These are phyloP conservation scores for Phaeosphaeriaceae sp. DNA, from an alignment of 2,329 filamentous ascomycete species.

Conservation along the genomic window DNA sequence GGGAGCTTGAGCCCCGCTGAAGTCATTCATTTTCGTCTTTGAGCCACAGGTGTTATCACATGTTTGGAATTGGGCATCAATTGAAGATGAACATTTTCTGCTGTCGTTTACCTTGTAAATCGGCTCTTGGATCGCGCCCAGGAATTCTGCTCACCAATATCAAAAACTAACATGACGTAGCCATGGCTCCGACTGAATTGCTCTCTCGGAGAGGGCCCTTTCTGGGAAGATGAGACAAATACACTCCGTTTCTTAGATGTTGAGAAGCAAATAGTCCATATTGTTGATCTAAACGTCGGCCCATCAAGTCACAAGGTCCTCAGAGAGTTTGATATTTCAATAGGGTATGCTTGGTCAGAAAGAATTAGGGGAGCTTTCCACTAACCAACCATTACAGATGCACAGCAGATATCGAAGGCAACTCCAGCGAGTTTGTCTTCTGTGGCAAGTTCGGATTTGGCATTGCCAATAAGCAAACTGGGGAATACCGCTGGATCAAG, in stretches of 20 bases:
- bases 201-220: slow-evolving; percentile 75
- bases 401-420: slow-evolving; percentile 77
- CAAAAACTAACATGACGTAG: slow-evolving; percentile 31
- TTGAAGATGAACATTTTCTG: not conserved
- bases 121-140: too few species aligned
- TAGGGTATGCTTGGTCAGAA: slow-evolving; percentile 53
- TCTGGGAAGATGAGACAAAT: slow-evolving; percentile 70
- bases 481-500: slow-evolving; percentile 62
- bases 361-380: not conserved
- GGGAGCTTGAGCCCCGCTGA: slow-evolving; percentile 36
- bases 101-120: too few species aligned
- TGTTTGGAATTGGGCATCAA: not conserved
- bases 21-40: slow-evolving; percentile 11
- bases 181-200: slow-evolving; percentile 68
- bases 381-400: slow-evolving; percentile 27
- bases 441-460: slow-evolving; percentile 84
- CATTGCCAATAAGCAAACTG: slow-evolving; percentile 70
- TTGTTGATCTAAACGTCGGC: slow-evolving; percentile 69
- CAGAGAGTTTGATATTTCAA: slow-evolving; percentile 61
- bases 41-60: not conserved
- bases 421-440: slow-evolving; percentile 74
- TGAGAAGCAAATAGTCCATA: slow-evolving; percentile 75
- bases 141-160: too few species aligned
- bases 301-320: slow-evolving; percentile 64
- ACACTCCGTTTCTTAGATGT: slow-evolving; percentile 83